Evolutionary conservation across 345 rosid genomes (phyloP), one percentile per base, ranked within the genome.

Genomic region (Melaleuca quinquenervia): DNA sequence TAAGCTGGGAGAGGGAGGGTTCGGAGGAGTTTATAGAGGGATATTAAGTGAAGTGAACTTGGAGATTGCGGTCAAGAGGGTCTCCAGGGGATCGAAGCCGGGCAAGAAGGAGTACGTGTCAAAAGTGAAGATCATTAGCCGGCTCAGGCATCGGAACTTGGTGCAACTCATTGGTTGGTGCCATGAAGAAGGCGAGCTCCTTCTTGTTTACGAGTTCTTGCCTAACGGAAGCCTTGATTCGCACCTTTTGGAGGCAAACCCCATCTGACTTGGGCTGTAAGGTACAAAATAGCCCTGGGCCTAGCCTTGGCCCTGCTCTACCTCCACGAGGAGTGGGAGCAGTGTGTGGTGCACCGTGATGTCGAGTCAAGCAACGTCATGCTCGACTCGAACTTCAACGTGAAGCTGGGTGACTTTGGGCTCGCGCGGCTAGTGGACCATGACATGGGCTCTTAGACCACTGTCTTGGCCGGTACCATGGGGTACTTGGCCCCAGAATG

Each of bases 91-190:
- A 86, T 92, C 93, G 9, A 87, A 82, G 62, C 91, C 91, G 50
- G 93, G 92, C 2, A 89, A 90, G 80, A 91, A 90, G 44, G 91
- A 91, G 85, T 93, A 91, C 41, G 74, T 89, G 10, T 88, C 91
- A 0, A 94, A 93, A 82, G 95, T 91, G 75, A 90, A 87, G 89
- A 93, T 90, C 24, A 93, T 93, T 55, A 91, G 94, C 54, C 90
- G 90, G 29, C 84, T 93, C 85, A 88, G 92, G 48, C 95, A 93
- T 52, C 52, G 92, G 36, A 92, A 92, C 86, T 70, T 93, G 82
- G 94, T 93, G n/a, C 93, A 90, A 70, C 90, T 92, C 49, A 85
- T 91, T 0, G 95, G 95, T 7, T 93, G 94, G 93, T 92, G 93
- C 74, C 94, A 93, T 15, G 91, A 92, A 49, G 85, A 85, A 86